These are phyloP conservation scores for Papiliotrema terrestris DNA, from an alignment of 1,284 basidiomycete species.

Conservation along the genomic window DNA sequence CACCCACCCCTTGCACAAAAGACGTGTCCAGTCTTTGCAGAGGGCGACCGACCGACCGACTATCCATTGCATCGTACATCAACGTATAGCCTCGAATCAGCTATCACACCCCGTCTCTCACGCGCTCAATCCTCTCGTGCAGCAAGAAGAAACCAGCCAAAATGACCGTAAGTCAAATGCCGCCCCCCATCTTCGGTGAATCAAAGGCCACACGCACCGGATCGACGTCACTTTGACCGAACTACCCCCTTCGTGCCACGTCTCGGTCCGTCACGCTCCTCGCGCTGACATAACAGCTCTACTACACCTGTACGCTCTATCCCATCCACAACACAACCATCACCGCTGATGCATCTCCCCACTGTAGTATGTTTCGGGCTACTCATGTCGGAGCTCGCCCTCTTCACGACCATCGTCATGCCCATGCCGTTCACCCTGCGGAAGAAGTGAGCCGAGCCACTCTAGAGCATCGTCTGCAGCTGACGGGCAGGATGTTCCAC, in stretches of 20 bases:
- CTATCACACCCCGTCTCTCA: too few relatives aligned
- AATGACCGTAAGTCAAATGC: neutral
- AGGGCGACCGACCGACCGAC: too few relatives aligned
- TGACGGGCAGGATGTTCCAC: conserved; percentile 42
- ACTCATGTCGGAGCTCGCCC: conserved; percentile 44
- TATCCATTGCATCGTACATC: too few relatives aligned
- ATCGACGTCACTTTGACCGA: neutral
- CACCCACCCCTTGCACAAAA: too few relatives aligned
- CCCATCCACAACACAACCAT: neutral
- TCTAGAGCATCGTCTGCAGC: neutral
- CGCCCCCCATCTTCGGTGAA: neutral
- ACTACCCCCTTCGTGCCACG: neutral
- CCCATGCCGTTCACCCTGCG: conserved; percentile 49
- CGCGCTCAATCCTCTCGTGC: too few relatives aligned
- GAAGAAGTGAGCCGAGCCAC: conserved; percentile 39
- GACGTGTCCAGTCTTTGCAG: neutral
- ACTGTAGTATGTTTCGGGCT: conserved; percentile 46
- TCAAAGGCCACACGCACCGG: neutral
- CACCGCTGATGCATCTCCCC: neutral
- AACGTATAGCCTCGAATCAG: too few relatives aligned
- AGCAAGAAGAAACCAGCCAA: too few relatives aligned
- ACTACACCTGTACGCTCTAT: conserved; percentile 36
- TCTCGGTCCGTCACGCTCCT: neutral
- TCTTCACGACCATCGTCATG: conserved; percentile 45
- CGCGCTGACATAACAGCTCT: conserved; percentile 26